A percentile compares a stretch with the other conserved stretches of the same genome.
phyloP scores from a whole-genome alignment of 805 yeast genomes.

The Candida anglica region DNA sequence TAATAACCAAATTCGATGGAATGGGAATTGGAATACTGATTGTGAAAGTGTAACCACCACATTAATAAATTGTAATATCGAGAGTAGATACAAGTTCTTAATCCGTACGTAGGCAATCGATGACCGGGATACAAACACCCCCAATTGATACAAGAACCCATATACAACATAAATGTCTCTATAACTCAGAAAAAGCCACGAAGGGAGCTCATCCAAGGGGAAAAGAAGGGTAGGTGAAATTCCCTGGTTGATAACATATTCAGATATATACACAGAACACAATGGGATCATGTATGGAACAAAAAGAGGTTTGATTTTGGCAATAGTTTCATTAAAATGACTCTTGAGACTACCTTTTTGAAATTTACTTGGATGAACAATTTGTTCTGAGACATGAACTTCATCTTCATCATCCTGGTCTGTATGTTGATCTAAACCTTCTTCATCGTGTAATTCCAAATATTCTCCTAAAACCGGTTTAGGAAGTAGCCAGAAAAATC shows the following conservation, averaged over 20 bases:
- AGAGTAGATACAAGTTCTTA: slow-evolving; percentile 53
- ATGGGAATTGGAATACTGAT: slow-evolving; percentile 52
- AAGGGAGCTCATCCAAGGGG: slow-evolving; percentile 65
- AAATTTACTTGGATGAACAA: neutral
- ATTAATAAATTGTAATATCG: slow-evolving; percentile 66
- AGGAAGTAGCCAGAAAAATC: slow-evolving; percentile 24
- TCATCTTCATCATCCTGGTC: slow-evolving; percentile 1
- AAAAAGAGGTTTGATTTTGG: slow-evolving; percentile 39
- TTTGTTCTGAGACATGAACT: neutral
- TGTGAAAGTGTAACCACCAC: slow-evolving; percentile 57
- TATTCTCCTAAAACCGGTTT: slow-evolving; percentile 7
- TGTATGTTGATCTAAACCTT: slow-evolving; percentile 4
- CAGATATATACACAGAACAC: slow-evolving; percentile 77
- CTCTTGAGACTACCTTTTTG: neutral
- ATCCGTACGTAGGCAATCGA: slow-evolving; percentile 67
- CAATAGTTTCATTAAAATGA: slow-evolving; percentile 17
- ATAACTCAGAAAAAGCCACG: slow-evolving; percentile 50
- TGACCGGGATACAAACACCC: slow-evolving; percentile 89
- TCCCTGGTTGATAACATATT: slow-evolving; percentile 89
- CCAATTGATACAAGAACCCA: slow-evolving; percentile 85
- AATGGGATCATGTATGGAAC: slow-evolving; percentile 81
- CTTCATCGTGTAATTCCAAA: slow-evolving; percentile 4
- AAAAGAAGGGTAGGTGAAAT: slow-evolving; percentile 83
- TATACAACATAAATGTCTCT: slow-evolving; percentile 90
- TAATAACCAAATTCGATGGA: slow-evolving; percentile 59